These are phyloP conservation scores for Tulasnella sp. DNA, from an alignment of 768 basidiomycete species.

Conservation along the genomic window DNA sequence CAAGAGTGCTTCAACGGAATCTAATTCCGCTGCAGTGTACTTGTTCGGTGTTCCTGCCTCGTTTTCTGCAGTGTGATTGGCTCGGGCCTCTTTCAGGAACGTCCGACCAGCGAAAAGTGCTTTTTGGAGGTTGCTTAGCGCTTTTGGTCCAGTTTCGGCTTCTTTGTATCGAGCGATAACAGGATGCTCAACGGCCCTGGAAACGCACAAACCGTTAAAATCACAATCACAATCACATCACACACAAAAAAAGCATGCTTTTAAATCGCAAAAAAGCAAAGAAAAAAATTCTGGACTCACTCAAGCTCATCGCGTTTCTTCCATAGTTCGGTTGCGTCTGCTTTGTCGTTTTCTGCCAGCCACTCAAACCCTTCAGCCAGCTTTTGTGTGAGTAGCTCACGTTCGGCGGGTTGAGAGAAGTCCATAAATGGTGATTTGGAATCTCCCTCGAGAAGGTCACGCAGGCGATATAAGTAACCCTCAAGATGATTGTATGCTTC, in stretches of 20 bases:
- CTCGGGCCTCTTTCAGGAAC: constrained; percentile 72
- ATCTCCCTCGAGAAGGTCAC: constrained; percentile 64
- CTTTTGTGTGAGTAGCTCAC: constrained; percentile 48
- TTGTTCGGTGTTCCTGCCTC: constrained; percentile 51
- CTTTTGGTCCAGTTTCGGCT: constrained; percentile 69
- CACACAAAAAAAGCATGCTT: no score
- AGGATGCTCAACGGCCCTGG: constrained; percentile 62
- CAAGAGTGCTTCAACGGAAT: constrained; percentile 58
- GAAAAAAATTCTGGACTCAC: constrained; percentile 37
- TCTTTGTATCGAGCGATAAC: constrained; percentile 83
- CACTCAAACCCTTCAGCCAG: constrained; percentile 67
- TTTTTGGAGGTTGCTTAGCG: constrained; percentile 80
- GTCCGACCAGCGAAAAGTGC: constrained; percentile 34
- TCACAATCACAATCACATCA: constrained; percentile 3
- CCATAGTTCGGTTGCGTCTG: constrained; percentile 59
- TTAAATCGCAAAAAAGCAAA: background rate
- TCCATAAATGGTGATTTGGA: constrained; percentile 65
- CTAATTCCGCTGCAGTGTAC: constrained; percentile 80
- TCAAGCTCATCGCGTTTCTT: constrained; percentile 70
- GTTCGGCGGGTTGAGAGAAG: constrained; percentile 64
- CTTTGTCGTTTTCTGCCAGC: constrained; percentile 77
- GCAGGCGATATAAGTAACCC: constrained; percentile 81
- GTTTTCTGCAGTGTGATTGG: constrained; percentile 57
- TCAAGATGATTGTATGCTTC: constrained; percentile 88
- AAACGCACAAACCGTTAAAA: background rate